These are phyloP conservation scores for Fagopyrum tataricum DNA, from an alignment of 148 eudicot genomes.

Conservation along the genomic window DNA sequence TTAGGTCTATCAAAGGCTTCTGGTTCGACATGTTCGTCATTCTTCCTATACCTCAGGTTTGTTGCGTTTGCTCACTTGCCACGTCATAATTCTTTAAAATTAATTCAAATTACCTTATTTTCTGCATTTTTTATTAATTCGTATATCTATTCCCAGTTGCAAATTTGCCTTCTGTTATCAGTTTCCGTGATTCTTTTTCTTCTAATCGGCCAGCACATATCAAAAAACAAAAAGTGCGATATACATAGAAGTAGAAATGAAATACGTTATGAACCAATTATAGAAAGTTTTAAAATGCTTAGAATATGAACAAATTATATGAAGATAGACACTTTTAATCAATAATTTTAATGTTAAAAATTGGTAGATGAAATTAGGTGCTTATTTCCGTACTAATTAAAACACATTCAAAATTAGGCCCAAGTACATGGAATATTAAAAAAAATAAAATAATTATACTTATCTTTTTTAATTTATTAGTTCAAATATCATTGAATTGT, in stretches of 20 bases:
- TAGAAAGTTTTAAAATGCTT: not conserved
- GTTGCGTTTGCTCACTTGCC: not conserved
- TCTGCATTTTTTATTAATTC: not conserved
- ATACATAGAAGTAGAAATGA: too few relatives aligned
- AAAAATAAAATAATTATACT: too few relatives aligned
- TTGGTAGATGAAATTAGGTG: not conserved
- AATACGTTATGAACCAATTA: too few relatives aligned
- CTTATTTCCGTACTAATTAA: too few relatives aligned
- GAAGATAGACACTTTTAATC: not conserved
- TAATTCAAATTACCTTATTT: not conserved
- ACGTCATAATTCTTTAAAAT: not conserved
- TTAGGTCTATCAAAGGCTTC: constrained; percentile 61
- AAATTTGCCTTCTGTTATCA: not conserved
- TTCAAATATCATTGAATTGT: too few relatives aligned
- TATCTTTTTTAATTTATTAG: too few relatives aligned
- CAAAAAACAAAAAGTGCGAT: not conserved
- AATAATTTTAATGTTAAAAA: too few relatives aligned
- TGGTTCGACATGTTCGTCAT: constrained; percentile 89
- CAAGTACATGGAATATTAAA: too few relatives aligned
- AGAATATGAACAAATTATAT: not conserved
- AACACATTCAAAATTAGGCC: too few relatives aligned
- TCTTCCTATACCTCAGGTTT: constrained; percentile 92
- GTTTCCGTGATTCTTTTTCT: constrained; percentile 6
- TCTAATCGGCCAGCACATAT: not conserved
- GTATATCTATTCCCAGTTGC: not conserved